Conservation (phyloP, 148 eudicot species). For the Rhododendron mucronatum region DNA sequence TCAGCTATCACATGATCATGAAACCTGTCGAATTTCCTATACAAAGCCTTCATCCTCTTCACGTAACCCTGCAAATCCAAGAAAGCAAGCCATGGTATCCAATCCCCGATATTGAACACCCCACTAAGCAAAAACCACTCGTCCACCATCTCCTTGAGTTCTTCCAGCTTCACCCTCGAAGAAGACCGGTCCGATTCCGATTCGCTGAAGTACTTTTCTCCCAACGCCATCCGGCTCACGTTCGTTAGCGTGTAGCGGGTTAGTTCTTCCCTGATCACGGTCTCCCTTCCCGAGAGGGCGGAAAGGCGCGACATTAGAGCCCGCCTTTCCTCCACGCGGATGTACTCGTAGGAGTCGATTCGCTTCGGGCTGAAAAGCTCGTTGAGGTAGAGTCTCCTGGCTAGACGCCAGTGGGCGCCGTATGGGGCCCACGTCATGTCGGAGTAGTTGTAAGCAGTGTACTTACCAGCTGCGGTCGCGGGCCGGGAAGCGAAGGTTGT, state of each 20-base stretch:
- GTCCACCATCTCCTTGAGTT: neutral
- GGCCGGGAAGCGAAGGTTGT: neutral
- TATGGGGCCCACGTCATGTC: neutral
- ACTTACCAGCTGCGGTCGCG: neutral
- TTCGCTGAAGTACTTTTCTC: constrained; percentile 2
- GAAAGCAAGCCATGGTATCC: neutral
- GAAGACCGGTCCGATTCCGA: neutral
- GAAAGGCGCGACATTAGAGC: neutral
- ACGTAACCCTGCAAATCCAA: constrained; percentile 3
- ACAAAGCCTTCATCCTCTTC: constrained; percentile 1
- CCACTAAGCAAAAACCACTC: neutral
- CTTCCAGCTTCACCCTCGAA: neutral
- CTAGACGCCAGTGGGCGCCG: neutral
- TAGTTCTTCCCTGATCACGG: neutral
- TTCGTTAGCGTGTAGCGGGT: neutral
- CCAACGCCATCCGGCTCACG: neutral
- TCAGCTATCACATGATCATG: neutral
- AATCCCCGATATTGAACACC: constrained; percentile 2
- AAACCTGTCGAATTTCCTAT: neutral
- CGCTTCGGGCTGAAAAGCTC: neutral
- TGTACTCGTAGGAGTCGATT: neutral
- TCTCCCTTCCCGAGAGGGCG: neutral
- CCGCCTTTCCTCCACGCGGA: neutral
- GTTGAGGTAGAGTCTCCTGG: neutral
- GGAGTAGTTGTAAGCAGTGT: neutral